phyloP scores from a whole-genome alignment of 2,329 filamentous ascomycete species.

The Paecilomyces sp. region DNA sequence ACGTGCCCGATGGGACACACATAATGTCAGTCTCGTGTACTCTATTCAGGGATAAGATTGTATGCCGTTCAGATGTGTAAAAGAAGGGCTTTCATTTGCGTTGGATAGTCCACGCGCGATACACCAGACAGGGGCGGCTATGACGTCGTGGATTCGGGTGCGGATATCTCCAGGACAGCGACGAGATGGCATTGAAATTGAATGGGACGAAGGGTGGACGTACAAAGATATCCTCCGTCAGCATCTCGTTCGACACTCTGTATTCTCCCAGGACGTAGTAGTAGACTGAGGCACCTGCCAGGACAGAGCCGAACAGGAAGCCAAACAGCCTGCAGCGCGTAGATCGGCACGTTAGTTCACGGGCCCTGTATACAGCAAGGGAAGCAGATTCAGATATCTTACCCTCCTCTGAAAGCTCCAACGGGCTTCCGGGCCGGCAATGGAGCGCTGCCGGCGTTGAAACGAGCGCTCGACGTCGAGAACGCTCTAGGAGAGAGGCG shows the following conservation, averaged over 20 bases:
- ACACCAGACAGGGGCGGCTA: background rate
- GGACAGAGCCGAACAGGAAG: constrained; percentile 77
- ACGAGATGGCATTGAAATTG: background rate
- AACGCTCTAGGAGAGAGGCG: constrained; percentile 10
- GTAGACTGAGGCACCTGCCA: constrained; percentile 76
- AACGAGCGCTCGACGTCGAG: constrained; percentile 28
- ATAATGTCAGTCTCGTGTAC: background rate
- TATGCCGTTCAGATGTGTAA: background rate
- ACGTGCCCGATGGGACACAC: background rate
- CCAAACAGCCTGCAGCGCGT: constrained; percentile 64
- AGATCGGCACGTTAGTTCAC: constrained; percentile 6
- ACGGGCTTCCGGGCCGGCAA: constrained; percentile 58
- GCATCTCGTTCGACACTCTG: constrained; percentile 82
- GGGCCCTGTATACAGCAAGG: background rate
- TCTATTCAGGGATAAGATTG: background rate
- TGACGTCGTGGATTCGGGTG: background rate
- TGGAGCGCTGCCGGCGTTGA: constrained; percentile 31
- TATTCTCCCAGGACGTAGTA: constrained; percentile 92
- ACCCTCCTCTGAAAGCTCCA: constrained; percentile 67
- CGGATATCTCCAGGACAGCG: background rate
- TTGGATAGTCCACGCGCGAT: background rate
- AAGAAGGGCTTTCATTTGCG: background rate
- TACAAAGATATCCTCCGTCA: constrained; percentile 95
- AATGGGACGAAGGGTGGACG: constrained; percentile 33
- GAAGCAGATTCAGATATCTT: constrained; percentile 27